Evolutionary conservation across 2,329 filamentous ascomycete species (phyloP), one percentile per base, ranked within the genome.

Genomic region (Chaetomiaceae sp.): DNA sequence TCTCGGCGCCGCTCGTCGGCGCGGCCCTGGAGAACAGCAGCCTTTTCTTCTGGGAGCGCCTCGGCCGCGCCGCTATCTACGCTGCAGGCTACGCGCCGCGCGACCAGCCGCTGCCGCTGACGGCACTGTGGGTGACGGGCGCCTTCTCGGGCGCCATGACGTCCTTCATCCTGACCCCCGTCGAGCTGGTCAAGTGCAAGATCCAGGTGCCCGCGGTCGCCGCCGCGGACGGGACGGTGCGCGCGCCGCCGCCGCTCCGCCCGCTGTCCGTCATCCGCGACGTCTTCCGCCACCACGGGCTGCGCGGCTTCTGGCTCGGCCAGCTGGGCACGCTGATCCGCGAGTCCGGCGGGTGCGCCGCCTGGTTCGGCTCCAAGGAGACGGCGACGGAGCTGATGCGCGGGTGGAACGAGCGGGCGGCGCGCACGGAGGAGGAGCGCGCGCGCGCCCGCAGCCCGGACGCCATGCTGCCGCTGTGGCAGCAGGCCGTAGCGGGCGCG

Each of bases 151-250:
- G 93, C 27, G 85, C 86, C 32, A 86, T 95, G 60, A 95, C 93
- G 0, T 95, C 88, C 0, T 75, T 96, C 38, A 81, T 95, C 26
- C 79, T 98, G 51, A 98, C 93, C 0, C 93, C 93, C 0, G 88
- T 98, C 56, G 93, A 98, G 69, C 79, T 98, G 42, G 86, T 98
- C 63, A 98, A 98, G 69, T 98, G 93, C 77, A 94, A 93, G 68
- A 95, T 98, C 70, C 93, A 98, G 65, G 90, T 91, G 1, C 88
- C 76, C 9, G 61, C 10, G 14, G 63, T n/a, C n/a, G n/a, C 22
- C 6, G 9, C 69, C 1, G 62, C 65, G 2, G 72, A 71, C 18
- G 63, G 26, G 2, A 18, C 14, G 12, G 19, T 62, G 19, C 29
- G 18, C 15, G 71, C 69, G 11, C 68, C 75, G 3, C 75, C 69